Percentiles rank a stretch among this genome's conserved stretches.
Evolutionary conservation across 352 stramenopile species (phyloP).

Genomic region (Phytophthora multivora): DNA sequence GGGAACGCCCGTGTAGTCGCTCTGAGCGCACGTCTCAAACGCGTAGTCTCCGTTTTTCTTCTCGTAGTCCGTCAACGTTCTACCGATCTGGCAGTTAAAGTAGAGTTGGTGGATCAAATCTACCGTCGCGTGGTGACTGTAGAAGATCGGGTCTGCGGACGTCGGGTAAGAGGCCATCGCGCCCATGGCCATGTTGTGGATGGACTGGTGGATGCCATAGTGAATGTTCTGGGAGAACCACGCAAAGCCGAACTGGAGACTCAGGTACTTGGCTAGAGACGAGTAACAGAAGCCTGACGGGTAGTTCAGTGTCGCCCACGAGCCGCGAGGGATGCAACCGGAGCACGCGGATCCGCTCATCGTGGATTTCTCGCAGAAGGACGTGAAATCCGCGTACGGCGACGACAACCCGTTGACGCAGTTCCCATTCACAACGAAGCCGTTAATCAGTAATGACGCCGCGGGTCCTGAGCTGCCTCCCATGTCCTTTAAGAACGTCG

Average conservation of each 20-base stretch:
- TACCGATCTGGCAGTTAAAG: constrained; percentile 68
- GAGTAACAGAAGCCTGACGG: constrained; percentile 68
- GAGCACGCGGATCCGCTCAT: constrained; percentile 38
- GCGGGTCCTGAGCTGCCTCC: constrained; percentile 48
- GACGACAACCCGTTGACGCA: constrained; percentile 34
- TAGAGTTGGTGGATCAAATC: constrained; percentile 73
- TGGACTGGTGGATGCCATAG: constrained; percentile 63
- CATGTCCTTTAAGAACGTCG: constrained; percentile 64
- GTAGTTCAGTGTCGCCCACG: constrained; percentile 46
- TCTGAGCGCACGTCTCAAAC: constrained; percentile 46
- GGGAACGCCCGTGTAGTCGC: constrained; percentile 22
- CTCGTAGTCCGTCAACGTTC: constrained; percentile 49
- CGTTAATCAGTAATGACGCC: constrained; percentile 23
- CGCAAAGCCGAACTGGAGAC: constrained; percentile 45
- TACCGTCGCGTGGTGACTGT: constrained; percentile 64
- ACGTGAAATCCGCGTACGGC: constrained; percentile 33
- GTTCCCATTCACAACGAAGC: constrained; percentile 28
- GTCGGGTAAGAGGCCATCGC: constrained; percentile 55
- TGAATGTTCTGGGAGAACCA: constrained; percentile 67
- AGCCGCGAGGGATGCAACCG: constrained; percentile 57
- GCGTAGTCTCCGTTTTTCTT: constrained; percentile 57
- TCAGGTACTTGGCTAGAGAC: constrained; percentile 49
- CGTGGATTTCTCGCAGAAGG: constrained; percentile 63
- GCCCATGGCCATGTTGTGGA: constrained; percentile 59
- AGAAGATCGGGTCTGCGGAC: constrained; percentile 75